Conservation (phyloP, 768 basidiomycete species). For the Tylopilus vinaceipallidus region DNA sequence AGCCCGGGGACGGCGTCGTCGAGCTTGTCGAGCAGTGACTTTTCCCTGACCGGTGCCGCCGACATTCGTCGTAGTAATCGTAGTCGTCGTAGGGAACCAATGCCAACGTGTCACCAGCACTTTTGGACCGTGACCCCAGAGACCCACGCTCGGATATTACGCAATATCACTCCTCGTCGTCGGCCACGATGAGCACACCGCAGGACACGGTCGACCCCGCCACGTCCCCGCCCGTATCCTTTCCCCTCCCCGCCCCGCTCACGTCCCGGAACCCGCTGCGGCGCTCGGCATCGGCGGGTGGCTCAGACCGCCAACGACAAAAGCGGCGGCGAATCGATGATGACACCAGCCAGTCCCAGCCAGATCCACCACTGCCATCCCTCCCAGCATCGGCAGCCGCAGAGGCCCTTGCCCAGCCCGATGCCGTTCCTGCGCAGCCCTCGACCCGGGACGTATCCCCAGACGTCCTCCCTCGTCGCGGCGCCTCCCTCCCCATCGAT, state of each 20-base stretch:
- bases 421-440: conserved; percentile 5
- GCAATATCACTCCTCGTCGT: conserved; percentile 17
- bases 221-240: not conserved
- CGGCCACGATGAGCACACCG: conserved; percentile 21
- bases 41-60: conserved; percentile 7
- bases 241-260: not conserved
- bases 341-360: too few relatives aligned
- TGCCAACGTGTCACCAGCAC: conserved; percentile 18
- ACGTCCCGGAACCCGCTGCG: not conserved
- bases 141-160: conserved; percentile 14
- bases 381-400: too few relatives aligned
- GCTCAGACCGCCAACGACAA: conserved; percentile 9
- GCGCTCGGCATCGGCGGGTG: not conserved
- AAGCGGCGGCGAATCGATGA: conserved; percentile 17
- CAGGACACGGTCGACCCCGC: conserved; percentile 11
- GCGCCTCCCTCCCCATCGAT: not conserved
- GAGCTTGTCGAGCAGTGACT: conserved; percentile 56
- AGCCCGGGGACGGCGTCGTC: conserved; percentile 59
- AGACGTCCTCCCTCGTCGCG: conserved; percentile 1
- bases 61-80: too few relatives aligned
- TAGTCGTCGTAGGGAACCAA: too few relatives aligned
- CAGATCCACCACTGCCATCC: too few relatives aligned
- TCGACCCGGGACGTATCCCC: conserved; percentile 24
- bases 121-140: conserved; percentile 16
- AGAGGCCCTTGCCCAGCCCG: not conserved